Base-by-base conservation (phyloP, 176 grass and related monocot genomes). In the Puya raimondii region DNA sequence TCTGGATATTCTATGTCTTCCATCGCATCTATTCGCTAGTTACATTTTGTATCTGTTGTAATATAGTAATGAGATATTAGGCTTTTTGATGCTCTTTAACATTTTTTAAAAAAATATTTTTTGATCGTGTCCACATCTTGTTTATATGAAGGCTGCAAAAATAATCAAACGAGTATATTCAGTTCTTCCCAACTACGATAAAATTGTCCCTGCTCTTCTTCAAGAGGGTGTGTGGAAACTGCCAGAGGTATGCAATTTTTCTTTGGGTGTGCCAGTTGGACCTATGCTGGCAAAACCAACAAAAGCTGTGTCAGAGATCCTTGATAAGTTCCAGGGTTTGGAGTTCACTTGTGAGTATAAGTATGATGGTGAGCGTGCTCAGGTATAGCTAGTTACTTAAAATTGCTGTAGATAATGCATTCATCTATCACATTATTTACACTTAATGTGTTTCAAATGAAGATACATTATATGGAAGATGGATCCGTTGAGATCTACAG, bases 291-390 rank as follows among this genome's bases (percentile, higher is more conserved):
- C 94, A 79, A 99, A 99, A 85, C 86, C 94, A 81, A 99, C 94
- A 18, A 99, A 99, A 83, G 86, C 94, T 59, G 89, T 93, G n/a
- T 99, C 89, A 25, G 94, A 97, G 81, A 93, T 99, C 64, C 86
- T 99, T 9, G 89, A 99, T 67, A 99, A 99, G 78, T 99, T 99
- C 78, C 94, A 93, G 80, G 94, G 89, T 73, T 63, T 80, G 57
- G 89, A 93, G n/a, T 99, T 90, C 80, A 99, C 94, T 69, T 99
- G 94, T 84, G 94, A 99, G 79, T 99, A 99, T 78, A 99, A 99
- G 67, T 99, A 99, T 84, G 94, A 99, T 75, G 94, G 94, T 80
- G 94, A 99, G 84, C 87, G 94, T 51, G 94, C 94, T 11, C 94
- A 99, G 94, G 94, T 99, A 87, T 72, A 10, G 64, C 22, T 42